phyloP scores from a whole-genome alignment of 2,329 filamentous ascomycete species.

The Didymella exigua region DNA sequence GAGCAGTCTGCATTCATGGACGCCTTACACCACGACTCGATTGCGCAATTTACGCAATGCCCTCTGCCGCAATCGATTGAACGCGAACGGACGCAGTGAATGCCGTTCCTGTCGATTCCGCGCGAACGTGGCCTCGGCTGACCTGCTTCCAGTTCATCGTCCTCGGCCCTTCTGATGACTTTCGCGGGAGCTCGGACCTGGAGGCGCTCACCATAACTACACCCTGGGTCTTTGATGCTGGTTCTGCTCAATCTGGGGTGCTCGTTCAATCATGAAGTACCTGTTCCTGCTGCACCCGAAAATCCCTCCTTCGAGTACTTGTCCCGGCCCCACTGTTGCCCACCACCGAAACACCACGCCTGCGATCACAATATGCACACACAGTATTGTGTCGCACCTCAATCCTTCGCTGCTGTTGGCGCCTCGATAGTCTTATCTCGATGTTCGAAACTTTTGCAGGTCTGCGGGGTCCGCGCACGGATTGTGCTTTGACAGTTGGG shows the following conservation, averaged over 20 bases:
- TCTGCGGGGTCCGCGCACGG: conserved; percentile 5
- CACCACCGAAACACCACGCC: neutral
- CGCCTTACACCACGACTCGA: neutral
- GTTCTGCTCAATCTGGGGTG: neutral
- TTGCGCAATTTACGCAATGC: neutral
- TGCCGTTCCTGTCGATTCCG: neutral
- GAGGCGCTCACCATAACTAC: neutral
- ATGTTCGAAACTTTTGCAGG: conserved; percentile 4
- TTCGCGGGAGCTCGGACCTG: neutral
- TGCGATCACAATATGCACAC: neutral
- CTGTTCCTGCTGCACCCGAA: neutral
- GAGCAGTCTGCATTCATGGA: neutral
- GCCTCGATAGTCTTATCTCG: neutral
- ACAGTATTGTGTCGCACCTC: neutral
- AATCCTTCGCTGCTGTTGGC: conserved; percentile 2
- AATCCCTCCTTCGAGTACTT: neutral
- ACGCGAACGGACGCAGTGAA: neutral
- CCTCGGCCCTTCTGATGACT: neutral
- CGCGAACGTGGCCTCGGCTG: neutral
- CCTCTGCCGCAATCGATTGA: neutral
- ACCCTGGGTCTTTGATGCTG: neutral
- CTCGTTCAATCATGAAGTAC: neutral
- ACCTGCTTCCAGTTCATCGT: neutral
- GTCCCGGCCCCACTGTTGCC: neutral
- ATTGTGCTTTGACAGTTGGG: conserved; percentile 10